phyloP scores from a whole-genome alignment of 2,329 filamentous ascomycete genomes.

The Calonectria hawksworthii region DNA sequence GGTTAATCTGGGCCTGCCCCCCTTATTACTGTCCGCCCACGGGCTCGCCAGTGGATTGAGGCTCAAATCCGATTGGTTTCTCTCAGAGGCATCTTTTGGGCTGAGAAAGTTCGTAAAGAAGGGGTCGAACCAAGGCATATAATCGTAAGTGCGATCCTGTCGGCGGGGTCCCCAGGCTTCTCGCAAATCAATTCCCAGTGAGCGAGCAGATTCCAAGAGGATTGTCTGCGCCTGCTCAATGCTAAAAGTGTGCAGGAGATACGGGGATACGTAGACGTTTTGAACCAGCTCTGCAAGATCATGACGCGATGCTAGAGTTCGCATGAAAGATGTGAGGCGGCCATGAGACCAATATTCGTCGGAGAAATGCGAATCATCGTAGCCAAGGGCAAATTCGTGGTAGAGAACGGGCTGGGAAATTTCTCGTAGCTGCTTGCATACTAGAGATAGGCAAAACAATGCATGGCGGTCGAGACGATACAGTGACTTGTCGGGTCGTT shows the following conservation, averaged over 20 bases:
- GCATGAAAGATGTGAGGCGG: slow-evolving; percentile 24
- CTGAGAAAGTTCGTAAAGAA: background rate
- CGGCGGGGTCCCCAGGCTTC: slow-evolving; percentile 10
- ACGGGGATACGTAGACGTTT: slow-evolving; percentile 2
- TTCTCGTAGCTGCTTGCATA: slow-evolving; percentile 6
- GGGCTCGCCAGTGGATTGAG: background rate
- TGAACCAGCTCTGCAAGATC: slow-evolving; percentile 21
- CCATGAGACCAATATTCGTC: slow-evolving; percentile 15
- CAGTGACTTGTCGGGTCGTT: slow-evolving; percentile 1
- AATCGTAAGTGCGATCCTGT: background rate
- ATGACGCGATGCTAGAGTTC: background rate
- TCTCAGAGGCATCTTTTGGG: background rate
- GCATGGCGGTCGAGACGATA: slow-evolving; percentile 23
- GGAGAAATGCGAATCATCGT: slow-evolving; percentile 18
- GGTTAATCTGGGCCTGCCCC: background rate
- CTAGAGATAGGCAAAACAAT: slow-evolving; percentile 17
- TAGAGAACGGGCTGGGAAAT: slow-evolving; percentile 22
- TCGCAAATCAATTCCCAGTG: slow-evolving; percentile 15
- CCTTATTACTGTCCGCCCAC: background rate
- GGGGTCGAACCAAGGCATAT: background rate
- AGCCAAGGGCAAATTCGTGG: slow-evolving; percentile 23
- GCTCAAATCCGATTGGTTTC: background rate
- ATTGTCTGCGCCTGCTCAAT: background rate
- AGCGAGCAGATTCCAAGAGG: slow-evolving; percentile 13
- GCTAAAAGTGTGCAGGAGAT: background rate